Conservation (phyloP, 257 asterid genomes). For the Henckelia pumila region DNA sequence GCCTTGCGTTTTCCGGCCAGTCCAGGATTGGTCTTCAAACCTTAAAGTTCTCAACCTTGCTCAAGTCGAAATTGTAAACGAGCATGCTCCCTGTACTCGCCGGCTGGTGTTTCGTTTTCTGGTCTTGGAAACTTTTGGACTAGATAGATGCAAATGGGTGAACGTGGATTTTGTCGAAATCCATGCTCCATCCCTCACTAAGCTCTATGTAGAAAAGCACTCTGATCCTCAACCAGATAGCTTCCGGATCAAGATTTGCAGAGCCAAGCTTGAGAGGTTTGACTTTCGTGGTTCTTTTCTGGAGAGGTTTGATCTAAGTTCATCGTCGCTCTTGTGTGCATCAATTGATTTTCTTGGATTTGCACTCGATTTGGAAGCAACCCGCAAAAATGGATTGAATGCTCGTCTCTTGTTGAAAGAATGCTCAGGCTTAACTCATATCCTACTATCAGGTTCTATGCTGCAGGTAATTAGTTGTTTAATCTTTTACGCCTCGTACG, state of each 20-base stretch:
- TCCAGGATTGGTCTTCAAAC: neutral
- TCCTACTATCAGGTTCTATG: neutral
- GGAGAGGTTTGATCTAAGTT: neutral
- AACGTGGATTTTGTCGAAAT: slow-evolving; percentile 7
- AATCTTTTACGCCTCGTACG: too few species aligned
- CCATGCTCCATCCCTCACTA: neutral
- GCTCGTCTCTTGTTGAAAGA: slow-evolving; percentile 5
- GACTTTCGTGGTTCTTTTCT: neutral
- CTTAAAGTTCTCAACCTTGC: neutral
- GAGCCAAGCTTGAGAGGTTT: neutral
- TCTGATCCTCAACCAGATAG: neutral
- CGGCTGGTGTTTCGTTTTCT: neutral
- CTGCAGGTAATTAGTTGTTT: neutral
- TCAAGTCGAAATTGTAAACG: neutral
- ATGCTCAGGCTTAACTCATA: neutral
- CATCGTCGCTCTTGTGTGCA: too few species aligned
- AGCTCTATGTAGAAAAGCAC: neutral
- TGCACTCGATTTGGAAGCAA: too few species aligned
- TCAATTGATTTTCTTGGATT: neutral
- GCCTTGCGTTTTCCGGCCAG: neutral
- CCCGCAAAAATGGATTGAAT: too few species aligned
- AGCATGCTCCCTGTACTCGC: neutral
- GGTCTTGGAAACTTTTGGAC: neutral
- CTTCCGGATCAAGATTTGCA: neutral
- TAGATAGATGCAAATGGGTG: neutral